Evolutionary conservation across 768 basidiomycete species (phyloP).

Genomic region (Kwoniella botswanensis): DNA sequence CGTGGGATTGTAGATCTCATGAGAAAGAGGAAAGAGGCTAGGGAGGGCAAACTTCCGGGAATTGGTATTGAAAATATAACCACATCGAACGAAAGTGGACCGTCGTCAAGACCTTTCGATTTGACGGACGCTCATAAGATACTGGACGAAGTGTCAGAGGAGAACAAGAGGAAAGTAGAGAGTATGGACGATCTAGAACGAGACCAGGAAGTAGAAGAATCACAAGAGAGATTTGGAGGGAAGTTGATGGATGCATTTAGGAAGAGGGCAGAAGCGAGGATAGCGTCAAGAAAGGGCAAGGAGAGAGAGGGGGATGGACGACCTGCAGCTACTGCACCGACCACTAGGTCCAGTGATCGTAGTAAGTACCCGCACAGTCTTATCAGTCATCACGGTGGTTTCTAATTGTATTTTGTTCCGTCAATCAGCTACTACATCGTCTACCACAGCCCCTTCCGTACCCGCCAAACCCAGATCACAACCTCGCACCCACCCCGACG

Average conservation of each 20-base stretch:
- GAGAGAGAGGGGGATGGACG: neutral
- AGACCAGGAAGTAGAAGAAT: slow-evolving; percentile 34
- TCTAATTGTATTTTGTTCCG: neutral
- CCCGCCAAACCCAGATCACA: neutral
- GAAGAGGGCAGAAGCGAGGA: slow-evolving; percentile 33
- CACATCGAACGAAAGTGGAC: slow-evolving; percentile 1
- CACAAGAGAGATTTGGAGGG: slow-evolving; percentile 41
- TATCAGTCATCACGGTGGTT: neutral
- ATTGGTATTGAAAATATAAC: too few relatives aligned
- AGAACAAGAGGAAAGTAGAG: slow-evolving; percentile 29
- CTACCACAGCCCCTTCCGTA: neutral
- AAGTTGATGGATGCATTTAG: slow-evolving; percentile 32
- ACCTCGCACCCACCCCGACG: slow-evolving; percentile 6
- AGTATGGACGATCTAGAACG: slow-evolving; percentile 32
- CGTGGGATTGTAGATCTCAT: slow-evolving; percentile 69
- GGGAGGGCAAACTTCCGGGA: too few relatives aligned
- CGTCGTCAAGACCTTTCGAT: slow-evolving; percentile 7
- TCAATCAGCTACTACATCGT: neutral
- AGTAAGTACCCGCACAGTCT: neutral
- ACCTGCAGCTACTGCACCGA: neutral
- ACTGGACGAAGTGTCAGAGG: slow-evolving; percentile 30
- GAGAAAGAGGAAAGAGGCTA: slow-evolving; percentile 64
- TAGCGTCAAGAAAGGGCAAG: slow-evolving; percentile 9
- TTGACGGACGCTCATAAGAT: slow-evolving; percentile 31
- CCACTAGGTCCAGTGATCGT: neutral